phyloP scores from a whole-genome alignment of 768 basidiomycete species.

The Tylopilus sp. region DNA sequence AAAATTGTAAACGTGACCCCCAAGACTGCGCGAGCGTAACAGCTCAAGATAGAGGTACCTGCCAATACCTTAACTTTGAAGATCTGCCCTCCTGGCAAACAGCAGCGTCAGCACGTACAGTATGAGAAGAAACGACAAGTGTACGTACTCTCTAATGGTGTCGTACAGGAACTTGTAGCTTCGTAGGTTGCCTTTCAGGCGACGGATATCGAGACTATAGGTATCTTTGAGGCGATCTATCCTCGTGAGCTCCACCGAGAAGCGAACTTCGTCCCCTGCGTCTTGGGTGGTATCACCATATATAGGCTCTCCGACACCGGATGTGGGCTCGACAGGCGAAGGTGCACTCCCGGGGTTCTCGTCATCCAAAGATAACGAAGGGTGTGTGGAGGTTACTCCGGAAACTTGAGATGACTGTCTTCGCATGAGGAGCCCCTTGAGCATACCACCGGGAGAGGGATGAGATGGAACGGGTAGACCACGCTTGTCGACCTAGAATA shows the following conservation, averaged over 20 bases:
- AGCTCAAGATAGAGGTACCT: conserved; percentile 20
- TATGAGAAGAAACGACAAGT: conserved; percentile 8
- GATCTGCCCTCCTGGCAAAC: conserved; percentile 34
- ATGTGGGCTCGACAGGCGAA: conserved; percentile 36
- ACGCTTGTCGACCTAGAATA: conserved; percentile 75
- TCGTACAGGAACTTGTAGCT: conserved; percentile 94
- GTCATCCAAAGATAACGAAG: conserved; percentile 50
- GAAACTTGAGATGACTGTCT: conserved; percentile 83
- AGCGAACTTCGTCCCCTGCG: conserved; percentile 92
- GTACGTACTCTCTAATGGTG: conserved; percentile 75
- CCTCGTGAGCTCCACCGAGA: conserved; percentile 90
- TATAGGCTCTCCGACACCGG: conserved; percentile 44
- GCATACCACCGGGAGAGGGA: conserved; percentile 71
- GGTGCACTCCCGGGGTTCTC: conserved; percentile 25
- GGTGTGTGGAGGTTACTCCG: conserved; percentile 35
- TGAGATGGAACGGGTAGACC: conserved; percentile 83
- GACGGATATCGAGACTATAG: conserved; percentile 86
- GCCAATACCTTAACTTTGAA: conserved; percentile 33
- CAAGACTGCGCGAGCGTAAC: not conserved
- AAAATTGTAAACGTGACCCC: conserved; percentile 6
- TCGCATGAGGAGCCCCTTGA: conserved; percentile 85
- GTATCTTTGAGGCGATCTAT: conserved; percentile 88
- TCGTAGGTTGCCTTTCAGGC: conserved; percentile 88
- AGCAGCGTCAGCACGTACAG: conserved; percentile 7
- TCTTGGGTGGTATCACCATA: conserved; percentile 85